These are phyloP conservation scores for Saccharomycopsis phalli DNA, from an alignment of 1,139 yeast species.

Conservation along the genomic window DNA sequence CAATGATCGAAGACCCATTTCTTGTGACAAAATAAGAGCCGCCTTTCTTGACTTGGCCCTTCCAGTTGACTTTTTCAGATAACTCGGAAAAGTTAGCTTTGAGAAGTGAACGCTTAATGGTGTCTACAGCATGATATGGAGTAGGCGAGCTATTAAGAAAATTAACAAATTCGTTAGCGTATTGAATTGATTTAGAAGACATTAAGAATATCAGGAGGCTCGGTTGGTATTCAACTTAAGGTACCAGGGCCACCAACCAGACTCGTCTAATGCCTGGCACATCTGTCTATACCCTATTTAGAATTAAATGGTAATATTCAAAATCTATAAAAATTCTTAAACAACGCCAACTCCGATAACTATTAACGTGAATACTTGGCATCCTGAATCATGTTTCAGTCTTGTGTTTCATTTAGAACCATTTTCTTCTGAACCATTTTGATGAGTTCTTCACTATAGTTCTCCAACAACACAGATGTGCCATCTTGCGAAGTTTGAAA, in stretches of 20 bases:
- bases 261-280: too few species aligned
- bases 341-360: too few species aligned
- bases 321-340: too few species aligned
- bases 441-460: slow-evolving; percentile 6
- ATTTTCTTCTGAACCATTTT: slow-evolving; percentile 4
- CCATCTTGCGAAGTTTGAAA: not conserved
- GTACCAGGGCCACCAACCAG: too few species aligned
- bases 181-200: slow-evolving; percentile 15
- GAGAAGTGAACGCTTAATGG: slow-evolving; percentile 44
- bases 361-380: too few species aligned
- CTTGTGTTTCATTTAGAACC: too few species aligned
- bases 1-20: slow-evolving; percentile 81
- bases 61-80: slow-evolving; percentile 71
- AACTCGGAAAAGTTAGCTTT: slow-evolving; percentile 66
- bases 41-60: slow-evolving; percentile 41
- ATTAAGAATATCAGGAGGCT: too few species aligned
- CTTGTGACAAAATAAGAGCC: slow-evolving; percentile 76
- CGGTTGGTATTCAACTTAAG: too few species aligned
- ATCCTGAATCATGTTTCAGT: too few species aligned
- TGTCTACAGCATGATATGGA: slow-evolving; percentile 86
- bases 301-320: too few species aligned
- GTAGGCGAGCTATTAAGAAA: slow-evolving; percentile 86
- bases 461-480: slow-evolving; percentile 3
- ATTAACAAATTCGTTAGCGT: slow-evolving; percentile 54
- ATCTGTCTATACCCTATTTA: too few species aligned